Evolutionary conservation across 2,329 filamentous ascomycete species (phyloP).

Genomic region (Dothistroma septosporum): DNA sequence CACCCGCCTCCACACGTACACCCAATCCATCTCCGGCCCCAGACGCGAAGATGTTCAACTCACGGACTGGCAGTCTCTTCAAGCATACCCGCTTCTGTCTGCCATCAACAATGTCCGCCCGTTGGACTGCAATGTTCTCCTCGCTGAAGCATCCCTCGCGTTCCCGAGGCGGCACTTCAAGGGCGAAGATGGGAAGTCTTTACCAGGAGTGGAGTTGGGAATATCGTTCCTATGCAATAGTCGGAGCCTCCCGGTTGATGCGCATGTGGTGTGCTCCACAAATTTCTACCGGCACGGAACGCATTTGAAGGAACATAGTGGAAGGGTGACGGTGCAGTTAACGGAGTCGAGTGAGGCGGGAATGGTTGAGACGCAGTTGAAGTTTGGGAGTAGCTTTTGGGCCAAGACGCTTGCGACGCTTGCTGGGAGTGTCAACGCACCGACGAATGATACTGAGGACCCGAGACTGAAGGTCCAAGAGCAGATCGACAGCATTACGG

Average conservation of each 20-base stretch:
- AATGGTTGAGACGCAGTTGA: constrained; percentile 30
- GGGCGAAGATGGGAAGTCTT: constrained; percentile 31
- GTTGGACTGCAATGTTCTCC: constrained; percentile 36
- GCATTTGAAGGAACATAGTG: constrained; percentile 21
- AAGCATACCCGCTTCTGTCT: constrained; percentile 31
- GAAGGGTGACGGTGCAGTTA: constrained; percentile 18
- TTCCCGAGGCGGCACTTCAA: constrained; percentile 39
- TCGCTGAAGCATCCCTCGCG: constrained; percentile 42
- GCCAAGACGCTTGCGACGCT: constrained; percentile 36
- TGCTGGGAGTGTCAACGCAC: constrained; percentile 19
- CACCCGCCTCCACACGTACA: constrained; percentile 39
- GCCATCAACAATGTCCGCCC: constrained; percentile 23
- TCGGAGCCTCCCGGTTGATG: constrained; percentile 18
- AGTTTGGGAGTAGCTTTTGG: constrained; percentile 46
- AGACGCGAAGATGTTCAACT: constrained; percentile 32
- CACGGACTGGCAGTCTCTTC: constrained; percentile 33
- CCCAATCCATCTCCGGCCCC: constrained; percentile 32
- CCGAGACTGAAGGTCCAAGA: constrained; percentile 28
- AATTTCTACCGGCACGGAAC: constrained; percentile 27
- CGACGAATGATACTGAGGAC: constrained; percentile 14
- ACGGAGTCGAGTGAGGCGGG: constrained; percentile 13
- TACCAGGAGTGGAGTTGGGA: constrained; percentile 34
- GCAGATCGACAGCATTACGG: constrained; percentile 37
- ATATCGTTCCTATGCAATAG: constrained; percentile 32
- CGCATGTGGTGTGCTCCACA: constrained; percentile 24